Evolutionary conservation across 345 rosid genomes (phyloP), one percentile per base, ranked within the genome.

Genomic region (sweet orange (Citrus sinensis)): DNA sequence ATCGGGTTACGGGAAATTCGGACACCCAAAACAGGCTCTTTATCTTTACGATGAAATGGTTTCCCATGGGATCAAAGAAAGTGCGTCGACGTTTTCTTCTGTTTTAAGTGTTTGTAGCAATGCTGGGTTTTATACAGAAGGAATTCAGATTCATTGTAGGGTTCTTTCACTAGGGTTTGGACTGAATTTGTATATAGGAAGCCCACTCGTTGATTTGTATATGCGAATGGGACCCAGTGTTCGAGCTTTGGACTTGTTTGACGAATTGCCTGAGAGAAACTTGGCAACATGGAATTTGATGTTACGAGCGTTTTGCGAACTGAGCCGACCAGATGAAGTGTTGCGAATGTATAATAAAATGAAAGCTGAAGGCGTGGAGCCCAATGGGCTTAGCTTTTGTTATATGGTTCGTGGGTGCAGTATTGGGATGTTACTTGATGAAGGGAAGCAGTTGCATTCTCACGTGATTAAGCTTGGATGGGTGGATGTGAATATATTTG

Each of bases 371-470:
- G 89, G 84, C 71, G 82, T 88, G 34, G 71, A 62, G 70, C 79
- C 84, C 35, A 93, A 90, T 80, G 94, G 89, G 79, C 88, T 90
- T 75, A 91, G 84, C 80, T 93, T 88, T 76, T 87, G 92, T 79
- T 93, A 91, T 84, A 65, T 93, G 90, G 81, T 94, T 71, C 84
- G 88, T 20, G 87, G 87, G 73, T 90, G 97, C 71, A 71, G 86
- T 84, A 78, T 78, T 73, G 80, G 80, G 80, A 76, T 34, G 85
- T 84, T 89, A 83, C 62, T 82, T 0, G 49, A 55, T 74, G 94
- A 90, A 92, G 97, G 97, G 76, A 87, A 79, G 85, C 93, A 90
- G 78, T 80, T 93, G 78, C 97, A 92, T 82, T 83, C 87, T 37
- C 84, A 81, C 76, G 89, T 87, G 82, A 77, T 88, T 63, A 90